Evolutionary conservation across 805 yeast genomes (phyloP).

Genomic region (Candida sanyiensis): DNA sequence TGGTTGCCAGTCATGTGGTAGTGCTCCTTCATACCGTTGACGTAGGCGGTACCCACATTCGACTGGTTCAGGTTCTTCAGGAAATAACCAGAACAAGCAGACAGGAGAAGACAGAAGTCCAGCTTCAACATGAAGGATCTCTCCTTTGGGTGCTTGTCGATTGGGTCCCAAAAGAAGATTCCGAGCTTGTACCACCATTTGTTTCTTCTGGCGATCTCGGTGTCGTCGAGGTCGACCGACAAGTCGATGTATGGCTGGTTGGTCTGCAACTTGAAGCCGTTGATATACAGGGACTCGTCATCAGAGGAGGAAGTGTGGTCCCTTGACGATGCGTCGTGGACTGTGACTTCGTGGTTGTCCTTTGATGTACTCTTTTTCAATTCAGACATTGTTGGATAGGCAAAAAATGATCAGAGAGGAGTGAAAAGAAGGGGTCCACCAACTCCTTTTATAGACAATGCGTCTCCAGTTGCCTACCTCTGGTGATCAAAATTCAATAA

Average conservation of each 20-base stretch:
- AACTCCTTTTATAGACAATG: too few relatives aligned
- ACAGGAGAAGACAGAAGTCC: constrained; percentile 10
- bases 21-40: constrained; percentile 41
- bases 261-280: constrained; percentile 8
- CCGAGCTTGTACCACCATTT: constrained; percentile 13
- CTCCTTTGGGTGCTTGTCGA: constrained; percentile 22
- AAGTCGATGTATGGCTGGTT: constrained; percentile 14
- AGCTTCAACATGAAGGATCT: constrained; percentile 10
- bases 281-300: constrained; percentile 5
- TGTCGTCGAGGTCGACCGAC: constrained; percentile 3
- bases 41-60: constrained; percentile 51
- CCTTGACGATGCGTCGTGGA: constrained; percentile 2
- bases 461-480: not conserved
- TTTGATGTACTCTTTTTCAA: not conserved
- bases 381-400: constrained; percentile 1
- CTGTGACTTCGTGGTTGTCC: constrained; percentile 1
- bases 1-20: constrained; percentile 23
- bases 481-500: not conserved
- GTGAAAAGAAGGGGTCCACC: not conserved
- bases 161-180: constrained; percentile 12
- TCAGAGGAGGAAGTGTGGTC: constrained; percentile 1
- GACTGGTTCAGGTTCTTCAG: constrained; percentile 46
- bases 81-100: constrained; percentile 14
- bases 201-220: constrained; percentile 10
- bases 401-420: not conserved